These are phyloP conservation scores for Dryas alaskensis DNA, from an alignment of 306 rosid species.

Conservation along the genomic window DNA sequence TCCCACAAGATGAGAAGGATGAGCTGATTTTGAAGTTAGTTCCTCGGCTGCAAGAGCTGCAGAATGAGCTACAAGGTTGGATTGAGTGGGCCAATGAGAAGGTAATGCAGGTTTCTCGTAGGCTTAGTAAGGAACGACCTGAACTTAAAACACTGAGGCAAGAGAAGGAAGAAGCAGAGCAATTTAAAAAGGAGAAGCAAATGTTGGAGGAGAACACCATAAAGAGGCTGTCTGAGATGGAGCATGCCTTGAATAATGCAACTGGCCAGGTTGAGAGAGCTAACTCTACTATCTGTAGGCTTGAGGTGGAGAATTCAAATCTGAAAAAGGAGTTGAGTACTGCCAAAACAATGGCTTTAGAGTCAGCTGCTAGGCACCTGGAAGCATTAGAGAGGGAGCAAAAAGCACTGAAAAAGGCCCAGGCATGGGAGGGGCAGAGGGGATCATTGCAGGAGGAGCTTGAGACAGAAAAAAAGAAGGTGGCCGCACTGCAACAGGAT, in stretches of 20 bases:
- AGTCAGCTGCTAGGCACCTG: constrained; percentile 34
- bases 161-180: constrained; percentile 42
- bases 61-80: constrained; percentile 50
- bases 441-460: constrained; percentile 47
- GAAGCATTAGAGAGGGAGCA: constrained; percentile 53
- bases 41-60: constrained; percentile 40
- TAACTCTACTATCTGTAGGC: constrained; percentile 24
- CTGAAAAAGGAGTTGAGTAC: constrained; percentile 41
- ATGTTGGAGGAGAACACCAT: constrained; percentile 43
- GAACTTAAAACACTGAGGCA: constrained; percentile 51
- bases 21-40: constrained; percentile 43
- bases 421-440: constrained; percentile 42
- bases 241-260: constrained; percentile 48
- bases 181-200: constrained; percentile 36
- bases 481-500: constrained; percentile 40
- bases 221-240: constrained; percentile 60
- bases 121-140: constrained; percentile 38
- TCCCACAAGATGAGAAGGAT: constrained; percentile 51
- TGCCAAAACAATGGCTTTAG: constrained; percentile 40
- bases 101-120: constrained; percentile 57
- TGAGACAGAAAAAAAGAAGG: constrained; percentile 41
- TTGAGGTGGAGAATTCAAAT: constrained; percentile 40
- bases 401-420: constrained; percentile 32
- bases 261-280: constrained; percentile 40
- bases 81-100: constrained; percentile 56